Conservation (phyloP, 176 grass and related monocot species). For the Stipa capillata region DNA sequence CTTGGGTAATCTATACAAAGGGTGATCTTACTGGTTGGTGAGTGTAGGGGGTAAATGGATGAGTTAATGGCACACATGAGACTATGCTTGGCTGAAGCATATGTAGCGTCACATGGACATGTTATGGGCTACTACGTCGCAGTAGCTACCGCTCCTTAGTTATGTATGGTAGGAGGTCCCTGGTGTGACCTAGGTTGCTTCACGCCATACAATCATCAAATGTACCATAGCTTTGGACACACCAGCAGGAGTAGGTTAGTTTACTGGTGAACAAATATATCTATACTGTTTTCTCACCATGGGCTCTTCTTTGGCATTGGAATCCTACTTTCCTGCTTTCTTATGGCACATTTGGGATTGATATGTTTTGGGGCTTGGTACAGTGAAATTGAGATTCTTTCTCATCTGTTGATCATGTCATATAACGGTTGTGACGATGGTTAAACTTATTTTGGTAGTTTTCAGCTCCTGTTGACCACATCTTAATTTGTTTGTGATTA, state of each 20-base stretch:
- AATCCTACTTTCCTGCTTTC: conserved; percentile 21
- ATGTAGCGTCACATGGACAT: background rate
- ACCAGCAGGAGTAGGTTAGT: background rate
- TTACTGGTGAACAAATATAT: background rate
- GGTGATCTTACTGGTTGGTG: background rate
- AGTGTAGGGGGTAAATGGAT: background rate
- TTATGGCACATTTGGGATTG: background rate
- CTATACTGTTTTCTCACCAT: background rate
- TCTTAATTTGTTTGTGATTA: conserved; percentile 46
- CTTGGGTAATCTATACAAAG: no score
- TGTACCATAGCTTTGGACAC: no score
- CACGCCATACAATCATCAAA: no score
- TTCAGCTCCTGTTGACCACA: background rate
- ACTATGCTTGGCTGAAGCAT: no score
- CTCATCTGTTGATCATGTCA: conserved; percentile 6
- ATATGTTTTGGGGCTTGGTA: conserved; percentile 6
- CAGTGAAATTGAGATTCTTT: background rate
- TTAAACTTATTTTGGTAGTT: conserved; percentile 16
- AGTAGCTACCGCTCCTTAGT: background rate
- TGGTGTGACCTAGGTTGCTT: background rate
- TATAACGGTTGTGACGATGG: background rate
- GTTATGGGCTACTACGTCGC: background rate
- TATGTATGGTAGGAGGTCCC: background rate
- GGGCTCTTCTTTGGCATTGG: background rate
- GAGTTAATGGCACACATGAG: background rate